phyloP scores from a whole-genome alignment of 805 yeast species.

The Metschnikowia anglica region DNA sequence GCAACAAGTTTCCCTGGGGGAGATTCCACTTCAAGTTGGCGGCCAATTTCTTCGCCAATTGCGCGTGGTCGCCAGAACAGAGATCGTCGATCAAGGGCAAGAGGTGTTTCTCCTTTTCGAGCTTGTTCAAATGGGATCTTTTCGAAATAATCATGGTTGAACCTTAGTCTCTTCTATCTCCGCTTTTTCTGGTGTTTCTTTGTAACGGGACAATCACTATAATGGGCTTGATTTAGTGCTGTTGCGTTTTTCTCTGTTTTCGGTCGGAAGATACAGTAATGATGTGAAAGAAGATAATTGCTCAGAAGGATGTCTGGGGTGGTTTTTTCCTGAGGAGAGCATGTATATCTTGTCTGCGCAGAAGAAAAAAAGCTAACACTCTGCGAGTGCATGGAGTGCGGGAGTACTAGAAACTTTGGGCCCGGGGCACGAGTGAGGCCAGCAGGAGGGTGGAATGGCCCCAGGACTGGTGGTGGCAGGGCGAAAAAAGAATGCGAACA shows the following conservation, averaged over 20 bases:
- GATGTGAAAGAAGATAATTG: not conserved
- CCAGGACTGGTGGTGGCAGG: too few species aligned
- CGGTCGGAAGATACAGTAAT: not conserved
- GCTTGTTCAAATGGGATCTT: conserved; percentile 28
- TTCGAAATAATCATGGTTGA: conserved; percentile 34
- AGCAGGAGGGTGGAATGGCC: too few species aligned
- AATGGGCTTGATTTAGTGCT: too few species aligned
- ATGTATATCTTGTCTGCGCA: not conserved
- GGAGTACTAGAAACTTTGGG: too few species aligned
- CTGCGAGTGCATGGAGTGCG: not conserved
- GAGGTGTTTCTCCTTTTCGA: conserved; percentile 32
- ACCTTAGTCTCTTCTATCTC: not conserved
- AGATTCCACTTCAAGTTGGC: conserved; percentile 52
- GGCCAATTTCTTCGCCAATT: conserved; percentile 41
- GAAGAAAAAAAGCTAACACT: not conserved
- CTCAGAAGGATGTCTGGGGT: not conserved
- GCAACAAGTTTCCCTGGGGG: conserved; percentile 66
- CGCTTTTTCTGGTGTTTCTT: not conserved
- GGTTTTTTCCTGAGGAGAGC: not conserved
- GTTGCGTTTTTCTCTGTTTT: too few species aligned
- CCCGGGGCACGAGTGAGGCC: too few species aligned
- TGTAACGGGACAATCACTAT: too few species aligned
- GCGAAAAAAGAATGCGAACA: too few species aligned
- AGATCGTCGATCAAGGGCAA: conserved; percentile 38
- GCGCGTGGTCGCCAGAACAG: conserved; percentile 30